phyloP scores from a whole-genome alignment of 805 yeast genomes.

The Yarrowia keelungensis region DNA sequence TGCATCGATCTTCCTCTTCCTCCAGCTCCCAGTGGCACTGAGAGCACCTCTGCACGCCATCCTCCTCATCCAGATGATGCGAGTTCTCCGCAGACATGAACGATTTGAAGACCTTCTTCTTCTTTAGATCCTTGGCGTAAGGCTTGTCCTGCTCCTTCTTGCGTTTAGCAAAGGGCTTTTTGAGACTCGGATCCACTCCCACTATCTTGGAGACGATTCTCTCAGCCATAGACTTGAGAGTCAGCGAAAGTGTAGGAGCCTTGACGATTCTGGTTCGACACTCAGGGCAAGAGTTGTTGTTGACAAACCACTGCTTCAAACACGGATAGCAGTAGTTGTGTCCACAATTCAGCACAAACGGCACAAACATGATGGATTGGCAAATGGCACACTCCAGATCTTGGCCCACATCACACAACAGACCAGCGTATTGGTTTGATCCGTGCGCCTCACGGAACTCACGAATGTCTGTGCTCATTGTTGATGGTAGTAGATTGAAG shows the following conservation, averaged over 20 bases:
- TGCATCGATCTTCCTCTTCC: slow-evolving; percentile 22
- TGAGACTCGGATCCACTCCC: neutral
- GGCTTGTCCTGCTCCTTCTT: slow-evolving; percentile 15
- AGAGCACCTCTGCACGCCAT: slow-evolving; percentile 27
- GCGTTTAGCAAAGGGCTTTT: neutral
- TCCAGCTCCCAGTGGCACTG: slow-evolving; percentile 36
- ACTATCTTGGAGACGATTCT: slow-evolving; percentile 1
- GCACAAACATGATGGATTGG: slow-evolving; percentile 65
- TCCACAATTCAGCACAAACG: slow-evolving; percentile 65
- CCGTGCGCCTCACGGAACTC: slow-evolving; percentile 3
- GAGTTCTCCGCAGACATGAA: neutral
- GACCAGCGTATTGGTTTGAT: neutral
- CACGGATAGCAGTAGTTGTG: slow-evolving; percentile 67
- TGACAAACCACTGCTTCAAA: slow-evolving; percentile 47
- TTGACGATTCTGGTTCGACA: slow-evolving; percentile 41
- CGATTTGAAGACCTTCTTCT: slow-evolving; percentile 5
- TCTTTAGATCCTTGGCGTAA: slow-evolving; percentile 5
- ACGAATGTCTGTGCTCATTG: slow-evolving; percentile 18
- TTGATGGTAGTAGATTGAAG: neutral
- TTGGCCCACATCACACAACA: slow-evolving; percentile 9
- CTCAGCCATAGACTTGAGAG: neutral
- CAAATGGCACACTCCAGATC: slow-evolving; percentile 59
- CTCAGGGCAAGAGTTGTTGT: slow-evolving; percentile 43
- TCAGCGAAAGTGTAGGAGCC: slow-evolving; percentile 12
- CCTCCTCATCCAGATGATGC: slow-evolving; percentile 16